Conservation (phyloP, 2,329 filamentous ascomycete genomes). For the Metarhizium humberi region DNA sequence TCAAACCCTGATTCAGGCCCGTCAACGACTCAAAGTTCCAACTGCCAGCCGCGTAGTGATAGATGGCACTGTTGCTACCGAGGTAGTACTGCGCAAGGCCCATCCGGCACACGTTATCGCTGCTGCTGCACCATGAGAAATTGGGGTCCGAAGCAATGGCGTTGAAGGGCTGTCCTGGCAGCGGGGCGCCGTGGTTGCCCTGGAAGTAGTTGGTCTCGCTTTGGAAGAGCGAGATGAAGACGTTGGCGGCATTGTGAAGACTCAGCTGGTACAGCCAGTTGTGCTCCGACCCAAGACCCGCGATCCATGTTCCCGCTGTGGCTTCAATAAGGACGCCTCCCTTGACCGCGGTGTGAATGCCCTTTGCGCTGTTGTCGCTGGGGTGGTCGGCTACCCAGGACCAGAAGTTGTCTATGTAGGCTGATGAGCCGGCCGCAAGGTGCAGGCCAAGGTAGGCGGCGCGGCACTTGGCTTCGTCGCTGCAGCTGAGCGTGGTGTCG, state of each 20-base stretch:
- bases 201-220: conserved; percentile 38
- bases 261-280: conserved; percentile 49
- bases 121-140: conserved; percentile 27
- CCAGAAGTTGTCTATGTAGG: conserved; percentile 17
- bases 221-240: conserved; percentile 42
- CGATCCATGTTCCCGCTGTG: conserved; percentile 41
- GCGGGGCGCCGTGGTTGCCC: conserved; percentile 21
- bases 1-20: conserved; percentile 8
- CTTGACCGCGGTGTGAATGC: conserved; percentile 33
- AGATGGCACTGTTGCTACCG: conserved; percentile 8
- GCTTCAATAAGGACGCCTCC: conserved; percentile 37
- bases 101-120: conserved; percentile 31
- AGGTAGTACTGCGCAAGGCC: conserved; percentile 11
- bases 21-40: conserved; percentile 10
- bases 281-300: conserved; percentile 40
- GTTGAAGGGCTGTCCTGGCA: conserved; percentile 27
- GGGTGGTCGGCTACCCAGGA: conserved; percentile 38
- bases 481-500: conserved; percentile 16
- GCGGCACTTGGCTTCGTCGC: conserved; percentile 28
- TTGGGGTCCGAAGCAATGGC: conserved; percentile 26
- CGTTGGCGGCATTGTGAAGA: conserved; percentile 36
- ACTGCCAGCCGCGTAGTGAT: conserved; percentile 8
- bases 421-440: conserved; percentile 23
- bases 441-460: conserved; percentile 40
- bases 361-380: conserved; percentile 33